Percentiles rank a stretch among this genome's conserved stretches.
Conservation (phyloP, 345 rosid species). For the Ceriops zippeliana region DNA sequence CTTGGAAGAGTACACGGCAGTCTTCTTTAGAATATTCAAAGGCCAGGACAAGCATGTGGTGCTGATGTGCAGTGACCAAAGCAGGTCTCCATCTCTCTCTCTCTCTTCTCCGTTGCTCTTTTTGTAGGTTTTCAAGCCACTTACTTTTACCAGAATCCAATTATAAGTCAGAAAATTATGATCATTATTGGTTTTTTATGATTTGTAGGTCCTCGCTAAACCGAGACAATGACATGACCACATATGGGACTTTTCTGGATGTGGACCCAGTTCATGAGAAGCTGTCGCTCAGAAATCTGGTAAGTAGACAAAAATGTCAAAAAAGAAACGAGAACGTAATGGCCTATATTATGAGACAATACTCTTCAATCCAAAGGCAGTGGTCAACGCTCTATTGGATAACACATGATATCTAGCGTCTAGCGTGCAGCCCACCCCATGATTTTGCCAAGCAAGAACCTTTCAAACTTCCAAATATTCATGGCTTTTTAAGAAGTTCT, state of each 20-base stretch:
- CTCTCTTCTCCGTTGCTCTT: not conserved
- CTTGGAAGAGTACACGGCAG: conserved; percentile 54
- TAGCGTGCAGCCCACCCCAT: not conserved
- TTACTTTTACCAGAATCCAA: not conserved
- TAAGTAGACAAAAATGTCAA: conserved; percentile 20
- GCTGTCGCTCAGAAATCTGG: conserved; percentile 57
- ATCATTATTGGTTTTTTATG: not conserved
- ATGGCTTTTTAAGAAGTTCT: too few relatives aligned
- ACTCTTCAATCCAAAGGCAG: not conserved
- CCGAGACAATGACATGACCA: conserved; percentile 29
- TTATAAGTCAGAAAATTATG: not conserved
- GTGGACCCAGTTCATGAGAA: conserved; percentile 41
- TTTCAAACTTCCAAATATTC: too few relatives aligned
- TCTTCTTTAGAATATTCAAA: conserved; percentile 53
- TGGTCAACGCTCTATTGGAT: not conserved
- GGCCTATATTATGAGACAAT: not conserved
- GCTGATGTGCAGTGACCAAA: conserved; percentile 60
- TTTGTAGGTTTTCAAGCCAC: not conserved
- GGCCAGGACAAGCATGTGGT: conserved; percentile 31
- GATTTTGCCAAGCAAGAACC: not conserved
- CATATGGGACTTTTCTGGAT: conserved; percentile 57
- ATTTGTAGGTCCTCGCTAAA: conserved; percentile 27
- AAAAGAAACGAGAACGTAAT: too few relatives aligned
- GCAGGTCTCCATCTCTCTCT: conserved; percentile 28
- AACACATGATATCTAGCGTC: not conserved